These are phyloP conservation scores for Isatis tinctoria DNA, from an alignment of 345 rosid species.

Conservation along the genomic window DNA sequence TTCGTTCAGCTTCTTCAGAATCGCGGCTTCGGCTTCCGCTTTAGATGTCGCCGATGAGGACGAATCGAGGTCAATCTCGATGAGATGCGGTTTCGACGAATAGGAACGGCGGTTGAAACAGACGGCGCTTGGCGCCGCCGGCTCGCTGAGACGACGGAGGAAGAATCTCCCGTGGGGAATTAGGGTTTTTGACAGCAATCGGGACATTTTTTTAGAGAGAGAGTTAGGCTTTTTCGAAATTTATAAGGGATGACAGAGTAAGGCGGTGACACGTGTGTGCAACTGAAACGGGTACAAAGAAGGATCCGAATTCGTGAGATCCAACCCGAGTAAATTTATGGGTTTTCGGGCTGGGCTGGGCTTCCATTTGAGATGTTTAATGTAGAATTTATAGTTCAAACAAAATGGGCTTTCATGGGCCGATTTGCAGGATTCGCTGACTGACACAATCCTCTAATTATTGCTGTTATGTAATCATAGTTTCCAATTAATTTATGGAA, in stretches of 20 bases:
- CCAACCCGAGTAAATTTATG: neutral
- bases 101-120: slow-evolving; percentile 20
- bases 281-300: slow-evolving; percentile 4
- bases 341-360: no score
- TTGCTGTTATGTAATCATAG: neutral
- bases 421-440: neutral
- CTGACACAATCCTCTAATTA: neutral
- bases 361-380: no score
- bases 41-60: slow-evolving; percentile 16
- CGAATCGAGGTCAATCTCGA: slow-evolving; percentile 27
- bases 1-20: slow-evolving; percentile 35
- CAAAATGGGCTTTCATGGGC: slow-evolving; percentile 10
- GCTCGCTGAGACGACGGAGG: slow-evolving; percentile 13
- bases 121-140: neutral
- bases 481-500: neutral
- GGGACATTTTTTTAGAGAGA: slow-evolving; percentile 24
- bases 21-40: slow-evolving; percentile 25
- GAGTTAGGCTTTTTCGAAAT: neutral
- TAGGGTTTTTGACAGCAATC: slow-evolving; percentile 31
- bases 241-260: neutral
- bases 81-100: slow-evolving; percentile 19
- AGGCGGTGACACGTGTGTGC: neutral
- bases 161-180: slow-evolving; percentile 22
- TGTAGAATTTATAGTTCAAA: no score
- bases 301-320: neutral